phyloP scores from a whole-genome alignment of 208 protist genomes.

The Crithidia thermophila region DNA sequence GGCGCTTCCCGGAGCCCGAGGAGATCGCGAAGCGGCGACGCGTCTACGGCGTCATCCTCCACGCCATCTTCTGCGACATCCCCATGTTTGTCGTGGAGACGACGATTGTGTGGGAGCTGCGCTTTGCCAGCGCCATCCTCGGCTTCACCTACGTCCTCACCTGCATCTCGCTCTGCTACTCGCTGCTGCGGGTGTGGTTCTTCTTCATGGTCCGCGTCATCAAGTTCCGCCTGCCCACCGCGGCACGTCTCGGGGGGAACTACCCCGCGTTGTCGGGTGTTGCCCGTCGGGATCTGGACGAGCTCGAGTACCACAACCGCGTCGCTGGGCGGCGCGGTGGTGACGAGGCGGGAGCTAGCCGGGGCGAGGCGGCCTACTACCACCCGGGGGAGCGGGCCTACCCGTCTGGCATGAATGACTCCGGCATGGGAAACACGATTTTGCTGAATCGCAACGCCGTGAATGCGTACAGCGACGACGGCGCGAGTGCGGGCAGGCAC shows the following conservation, averaged over 20 bases:
- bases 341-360: too few relatives aligned
- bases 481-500: constrained; percentile 1
- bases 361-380: background rate
- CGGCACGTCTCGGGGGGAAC: constrained; percentile 7
- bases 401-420: background rate
- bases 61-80: constrained; percentile 84
- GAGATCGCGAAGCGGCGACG: constrained; percentile 82
- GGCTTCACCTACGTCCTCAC: constrained; percentile 74
- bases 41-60: constrained; percentile 75
- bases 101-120: constrained; percentile 67
- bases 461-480: constrained; percentile 13
- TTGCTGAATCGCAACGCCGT: constrained; percentile 21
- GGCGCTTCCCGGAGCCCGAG: constrained; percentile 87
- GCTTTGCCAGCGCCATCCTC: constrained; percentile 61
- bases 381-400: background rate
- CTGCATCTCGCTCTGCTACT: constrained; percentile 75
- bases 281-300: constrained; percentile 11
- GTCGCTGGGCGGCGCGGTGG: constrained; percentile 5
- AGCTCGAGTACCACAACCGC: constrained; percentile 12
- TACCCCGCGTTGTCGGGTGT: constrained; percentile 13
- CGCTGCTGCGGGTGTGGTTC: constrained; percentile 79
- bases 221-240: constrained; percentile 52
- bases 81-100: constrained; percentile 84
- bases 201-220: constrained; percentile 87
- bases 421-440: constrained; percentile 18